Percentiles rank a stretch among this genome's conserved stretches.
Evolutionary conservation across 345 rosid genomes (phyloP).

Genomic region (Brassica juncea): DNA sequence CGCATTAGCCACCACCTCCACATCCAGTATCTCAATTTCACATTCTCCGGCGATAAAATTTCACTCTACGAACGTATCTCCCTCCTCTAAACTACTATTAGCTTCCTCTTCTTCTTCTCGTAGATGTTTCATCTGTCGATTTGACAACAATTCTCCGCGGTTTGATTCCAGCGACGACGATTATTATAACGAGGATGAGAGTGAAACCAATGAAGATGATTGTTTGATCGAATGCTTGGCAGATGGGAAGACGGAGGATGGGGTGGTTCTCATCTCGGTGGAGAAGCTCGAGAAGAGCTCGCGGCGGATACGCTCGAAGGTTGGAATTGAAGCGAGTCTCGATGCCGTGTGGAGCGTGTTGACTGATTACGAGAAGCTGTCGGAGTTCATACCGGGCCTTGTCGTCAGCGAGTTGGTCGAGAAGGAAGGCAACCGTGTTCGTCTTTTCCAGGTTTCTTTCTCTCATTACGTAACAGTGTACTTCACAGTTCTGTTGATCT

Average conservation of each 20-base stretch:
- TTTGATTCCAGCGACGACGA: conserved; percentile 27
- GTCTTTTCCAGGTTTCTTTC: conserved; percentile 67
- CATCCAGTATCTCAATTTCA: not conserved
- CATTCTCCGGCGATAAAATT: not conserved
- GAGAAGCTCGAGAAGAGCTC: conserved; percentile 62
- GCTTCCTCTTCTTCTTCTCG: not conserved
- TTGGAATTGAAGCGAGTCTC: conserved; percentile 66
- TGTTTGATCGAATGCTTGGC: conserved; percentile 35
- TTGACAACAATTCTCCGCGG: conserved; percentile 30
- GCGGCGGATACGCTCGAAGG: conserved; percentile 67
- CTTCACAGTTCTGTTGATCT: not conserved
- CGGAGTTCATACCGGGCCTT: conserved; percentile 78
- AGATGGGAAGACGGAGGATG: conserved; percentile 48
- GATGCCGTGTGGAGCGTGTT: conserved; percentile 73
- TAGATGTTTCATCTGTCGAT: conserved; percentile 40
- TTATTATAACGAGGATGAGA: not conserved
- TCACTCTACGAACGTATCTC: not conserved
- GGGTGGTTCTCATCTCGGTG: conserved; percentile 55
- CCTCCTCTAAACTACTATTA: not conserved
- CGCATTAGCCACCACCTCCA: conserved; percentile 4
- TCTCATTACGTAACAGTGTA: not conserved
- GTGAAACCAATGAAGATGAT: conserved; percentile 32
- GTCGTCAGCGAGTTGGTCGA: conserved; percentile 79
- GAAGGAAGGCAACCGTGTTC: conserved; percentile 67
- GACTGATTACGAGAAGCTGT: conserved; percentile 78